phyloP scores from a whole-genome alignment of 2,329 filamentous ascomycete species.

The Neocucurbitaria cava region DNA sequence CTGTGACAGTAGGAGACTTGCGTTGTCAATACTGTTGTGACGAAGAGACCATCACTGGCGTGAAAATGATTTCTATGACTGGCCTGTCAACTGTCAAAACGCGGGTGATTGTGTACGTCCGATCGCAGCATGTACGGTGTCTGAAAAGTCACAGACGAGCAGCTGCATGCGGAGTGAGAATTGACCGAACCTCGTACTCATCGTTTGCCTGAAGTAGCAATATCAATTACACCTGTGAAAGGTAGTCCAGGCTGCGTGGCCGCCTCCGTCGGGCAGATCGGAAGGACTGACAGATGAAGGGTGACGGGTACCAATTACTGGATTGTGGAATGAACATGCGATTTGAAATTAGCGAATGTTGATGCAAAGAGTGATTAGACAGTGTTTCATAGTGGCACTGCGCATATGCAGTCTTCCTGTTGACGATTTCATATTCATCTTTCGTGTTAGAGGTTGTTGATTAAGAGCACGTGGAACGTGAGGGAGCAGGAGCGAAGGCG shows the following conservation, averaged over 20 bases:
- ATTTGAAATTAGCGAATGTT: not conserved
- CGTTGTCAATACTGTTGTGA: slow-evolving; percentile 14
- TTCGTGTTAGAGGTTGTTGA: not conserved
- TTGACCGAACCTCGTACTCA: not conserved
- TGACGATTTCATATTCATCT: not conserved
- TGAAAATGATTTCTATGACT: slow-evolving; percentile 14
- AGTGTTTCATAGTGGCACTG: not conserved
- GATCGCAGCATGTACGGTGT: not conserved
- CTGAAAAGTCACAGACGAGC: not conserved
- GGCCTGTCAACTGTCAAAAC: slow-evolving; percentile 31
- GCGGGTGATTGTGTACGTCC: slow-evolving; percentile 20
- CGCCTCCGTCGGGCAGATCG: slow-evolving; percentile 4
- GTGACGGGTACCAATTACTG: slow-evolving; percentile 6
- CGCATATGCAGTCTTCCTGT: not conserved
- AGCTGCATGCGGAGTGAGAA: not conserved
- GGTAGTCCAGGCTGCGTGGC: slow-evolving; percentile 6
- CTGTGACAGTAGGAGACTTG: not conserved
- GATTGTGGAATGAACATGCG: slow-evolving; percentile 9
- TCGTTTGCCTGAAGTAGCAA: not conserved
- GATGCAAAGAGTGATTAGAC: slow-evolving; percentile 9
- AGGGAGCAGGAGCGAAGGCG: not conserved
- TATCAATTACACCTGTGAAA: not conserved
- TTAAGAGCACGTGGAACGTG: not conserved
- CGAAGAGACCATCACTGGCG: slow-evolving; percentile 3
- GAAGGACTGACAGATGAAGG: slow-evolving; percentile 2